Percentiles rank a stretch among this genome's conserved stretches.
Evolutionary conservation across 176 grass and related monocot species (phyloP).

Genomic region (Bolboschoenus planiculmis): DNA sequence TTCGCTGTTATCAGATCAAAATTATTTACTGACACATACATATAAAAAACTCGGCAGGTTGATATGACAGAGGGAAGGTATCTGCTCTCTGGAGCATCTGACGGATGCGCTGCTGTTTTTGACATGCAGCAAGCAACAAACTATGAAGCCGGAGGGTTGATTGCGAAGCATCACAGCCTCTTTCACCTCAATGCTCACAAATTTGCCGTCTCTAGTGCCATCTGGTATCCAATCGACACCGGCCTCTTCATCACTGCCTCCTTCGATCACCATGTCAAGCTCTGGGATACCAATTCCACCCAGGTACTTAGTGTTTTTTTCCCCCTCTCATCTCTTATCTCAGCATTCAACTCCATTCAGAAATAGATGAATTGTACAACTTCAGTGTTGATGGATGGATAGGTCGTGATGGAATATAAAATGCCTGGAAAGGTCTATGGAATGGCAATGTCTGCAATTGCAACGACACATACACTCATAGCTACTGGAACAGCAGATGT

Average conservation of each 20-base stretch:
- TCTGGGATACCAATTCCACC: constrained; percentile 89
- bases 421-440: constrained; percentile 88
- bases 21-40: no score
- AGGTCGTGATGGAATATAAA: constrained; percentile 95
- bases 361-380: no score
- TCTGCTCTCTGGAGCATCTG: constrained; percentile 74
- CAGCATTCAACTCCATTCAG: constrained; percentile 20
- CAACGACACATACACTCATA: constrained; percentile 78
- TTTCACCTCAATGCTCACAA: constrained; percentile 65
- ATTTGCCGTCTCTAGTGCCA: constrained; percentile 54
- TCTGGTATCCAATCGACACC: constrained; percentile 91
- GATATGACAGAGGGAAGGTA: constrained; percentile 86
- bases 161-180: constrained; percentile 65
- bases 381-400: no score
- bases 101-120: constrained; percentile 63
- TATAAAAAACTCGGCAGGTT: no score
- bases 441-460: constrained; percentile 60
- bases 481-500: constrained; percentile 78
- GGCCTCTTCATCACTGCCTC: constrained; percentile 78
- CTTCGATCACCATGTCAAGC: constrained; percentile 79
- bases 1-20: background rate
- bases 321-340: background rate
- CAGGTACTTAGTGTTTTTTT: constrained; percentile 41
- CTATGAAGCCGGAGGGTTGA: constrained; percentile 39
- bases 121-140: constrained; percentile 48